Conservation (phyloP, 176 grass and related monocot genomes). For the Oryza meyeriana region DNA sequence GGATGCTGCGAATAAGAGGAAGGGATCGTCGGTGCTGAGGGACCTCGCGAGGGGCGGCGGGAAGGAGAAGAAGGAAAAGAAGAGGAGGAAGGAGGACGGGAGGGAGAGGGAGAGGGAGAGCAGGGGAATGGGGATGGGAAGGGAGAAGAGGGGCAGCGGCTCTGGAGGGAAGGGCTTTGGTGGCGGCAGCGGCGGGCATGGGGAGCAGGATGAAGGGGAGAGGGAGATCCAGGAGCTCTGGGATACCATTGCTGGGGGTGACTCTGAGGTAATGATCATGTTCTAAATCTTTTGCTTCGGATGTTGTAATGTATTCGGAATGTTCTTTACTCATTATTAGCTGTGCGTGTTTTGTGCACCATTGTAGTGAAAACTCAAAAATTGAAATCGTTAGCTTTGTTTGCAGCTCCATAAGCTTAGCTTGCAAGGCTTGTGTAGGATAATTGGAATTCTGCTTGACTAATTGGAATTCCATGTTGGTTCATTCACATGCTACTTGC, state of each 20-base stretch:
- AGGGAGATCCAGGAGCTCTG: slow-evolving; percentile 79
- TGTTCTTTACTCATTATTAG: background rate
- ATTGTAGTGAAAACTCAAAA: background rate
- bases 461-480: background rate
- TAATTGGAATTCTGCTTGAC: background rate
- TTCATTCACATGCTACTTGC: background rate
- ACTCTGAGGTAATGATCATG: slow-evolving; percentile 55
- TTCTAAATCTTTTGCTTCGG: background rate
- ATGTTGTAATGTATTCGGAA: background rate
- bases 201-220: slow-evolving; percentile 44
- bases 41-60: slow-evolving; percentile 43
- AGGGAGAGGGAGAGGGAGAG: slow-evolving; percentile 39
- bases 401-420: background rate
- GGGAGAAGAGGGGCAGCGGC: slow-evolving; percentile 38
- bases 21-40: slow-evolving; percentile 35
- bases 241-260: slow-evolving; percentile 71
- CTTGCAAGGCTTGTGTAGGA: background rate
- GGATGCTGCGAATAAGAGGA: slow-evolving; percentile 48
- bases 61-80: slow-evolving; percentile 51
- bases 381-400: background rate
- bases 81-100: slow-evolving; percentile 43
- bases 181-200: slow-evolving; percentile 19
- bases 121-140: slow-evolving; percentile 45
- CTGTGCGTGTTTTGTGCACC: background rate
- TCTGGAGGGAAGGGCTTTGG: slow-evolving; percentile 36